Conservation (phyloP, 306 rosid species). For the Delonix regia region DNA sequence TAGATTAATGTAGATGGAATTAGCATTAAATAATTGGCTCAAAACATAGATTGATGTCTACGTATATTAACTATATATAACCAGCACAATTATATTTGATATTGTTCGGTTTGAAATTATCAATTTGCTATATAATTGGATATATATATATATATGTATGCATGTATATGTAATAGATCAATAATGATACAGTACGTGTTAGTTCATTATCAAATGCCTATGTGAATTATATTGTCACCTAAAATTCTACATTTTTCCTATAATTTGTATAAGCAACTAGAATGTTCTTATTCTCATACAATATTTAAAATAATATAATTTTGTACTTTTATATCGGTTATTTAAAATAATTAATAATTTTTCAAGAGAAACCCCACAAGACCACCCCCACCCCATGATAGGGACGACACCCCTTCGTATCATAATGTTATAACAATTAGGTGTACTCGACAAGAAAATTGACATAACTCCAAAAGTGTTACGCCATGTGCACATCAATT, state of each 20-base stretch:
- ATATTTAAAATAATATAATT: background rate
- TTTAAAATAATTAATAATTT: background rate
- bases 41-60: no score
- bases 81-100: background rate
- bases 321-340: background rate
- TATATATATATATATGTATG: background rate
- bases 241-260: background rate
- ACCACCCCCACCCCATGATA: constrained; percentile 15
- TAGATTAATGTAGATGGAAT: background rate
- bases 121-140: background rate
- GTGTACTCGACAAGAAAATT: background rate
- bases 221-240: background rate
- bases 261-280: background rate
- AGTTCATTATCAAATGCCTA: background rate
- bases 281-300: constrained; percentile 10
- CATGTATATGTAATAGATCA: no score
- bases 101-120: background rate
- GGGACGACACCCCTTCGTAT: constrained; percentile 5
- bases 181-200: background rate
- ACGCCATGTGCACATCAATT: background rate
- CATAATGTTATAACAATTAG: background rate
- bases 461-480: background rate
- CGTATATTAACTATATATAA: no score
- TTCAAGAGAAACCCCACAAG: background rate
- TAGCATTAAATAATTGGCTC: background rate